phyloP scores from a whole-genome alignment of 2,329 filamentous ascomycete species.

The Aspergillus japonicus region DNA sequence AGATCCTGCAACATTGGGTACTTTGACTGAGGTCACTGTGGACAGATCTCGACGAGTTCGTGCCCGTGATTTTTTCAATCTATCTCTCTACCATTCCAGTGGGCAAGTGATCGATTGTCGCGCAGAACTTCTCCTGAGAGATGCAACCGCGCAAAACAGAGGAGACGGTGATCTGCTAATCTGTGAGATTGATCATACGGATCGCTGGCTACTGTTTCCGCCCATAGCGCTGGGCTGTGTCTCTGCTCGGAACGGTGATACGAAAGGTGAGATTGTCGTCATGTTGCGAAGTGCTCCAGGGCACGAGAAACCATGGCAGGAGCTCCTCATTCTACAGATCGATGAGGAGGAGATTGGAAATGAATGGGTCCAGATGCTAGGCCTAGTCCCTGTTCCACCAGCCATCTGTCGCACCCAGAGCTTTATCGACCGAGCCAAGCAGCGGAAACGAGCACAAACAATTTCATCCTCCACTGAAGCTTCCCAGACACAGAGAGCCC shows the following conservation, averaged over 20 bases:
- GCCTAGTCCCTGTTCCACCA: slow-evolving; percentile 62
- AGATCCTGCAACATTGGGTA: slow-evolving; percentile 73
- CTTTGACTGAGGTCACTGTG: slow-evolving; percentile 68
- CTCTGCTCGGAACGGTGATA: slow-evolving; percentile 75
- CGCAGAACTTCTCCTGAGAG: slow-evolving; percentile 81
- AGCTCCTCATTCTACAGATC: slow-evolving; percentile 74
- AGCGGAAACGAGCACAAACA: slow-evolving; percentile 31
- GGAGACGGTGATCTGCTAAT: slow-evolving; percentile 83
- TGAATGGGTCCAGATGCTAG: slow-evolving; percentile 89
- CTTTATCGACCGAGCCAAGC: slow-evolving; percentile 49
- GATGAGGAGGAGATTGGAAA: slow-evolving; percentile 73
- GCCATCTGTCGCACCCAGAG: slow-evolving; percentile 55
- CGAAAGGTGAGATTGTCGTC: slow-evolving; percentile 71
- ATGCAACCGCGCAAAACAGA: slow-evolving; percentile 67
- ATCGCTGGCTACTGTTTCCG: slow-evolving; percentile 86
- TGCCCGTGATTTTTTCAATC: slow-evolving; percentile 84
- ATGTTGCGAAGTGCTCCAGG: slow-evolving; percentile 77
- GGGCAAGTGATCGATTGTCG: slow-evolving; percentile 87
- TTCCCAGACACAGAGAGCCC: slow-evolving; percentile 35
- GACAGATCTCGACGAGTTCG: slow-evolving; percentile 78
- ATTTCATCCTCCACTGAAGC: slow-evolving; percentile 21
- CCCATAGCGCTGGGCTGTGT: slow-evolving; percentile 71
- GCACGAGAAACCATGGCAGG: slow-evolving; percentile 69
- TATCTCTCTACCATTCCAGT: slow-evolving; percentile 82
- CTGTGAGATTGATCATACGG: slow-evolving; percentile 77